phyloP scores from a whole-genome alignment of 2,329 filamentous ascomycete genomes.

The Hypoxylon sp. region DNA sequence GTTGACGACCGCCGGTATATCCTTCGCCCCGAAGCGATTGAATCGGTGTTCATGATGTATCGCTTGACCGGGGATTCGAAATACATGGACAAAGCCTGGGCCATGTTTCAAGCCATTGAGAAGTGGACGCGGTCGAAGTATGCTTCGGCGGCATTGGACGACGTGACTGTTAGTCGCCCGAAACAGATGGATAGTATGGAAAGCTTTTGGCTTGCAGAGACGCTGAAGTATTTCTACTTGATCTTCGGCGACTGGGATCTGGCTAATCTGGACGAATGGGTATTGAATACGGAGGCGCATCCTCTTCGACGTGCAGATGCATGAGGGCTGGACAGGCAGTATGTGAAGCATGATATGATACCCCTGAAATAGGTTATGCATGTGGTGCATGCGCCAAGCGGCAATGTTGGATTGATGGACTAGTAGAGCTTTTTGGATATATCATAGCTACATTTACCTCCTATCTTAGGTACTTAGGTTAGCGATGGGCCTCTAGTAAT shows the following conservation, averaged over 20 bases:
- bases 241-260: slow-evolving; percentile 72
- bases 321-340: slow-evolving; percentile 17
- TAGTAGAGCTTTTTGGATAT: not conserved
- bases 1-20: slow-evolving; percentile 73
- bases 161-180: slow-evolving; percentile 66
- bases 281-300: slow-evolving; percentile 71
- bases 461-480: not conserved
- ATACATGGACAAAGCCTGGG: slow-evolving; percentile 79
- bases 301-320: slow-evolving; percentile 60
- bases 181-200: slow-evolving; percentile 71
- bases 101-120: slow-evolving; percentile 77
- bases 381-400: slow-evolving; percentile 3
- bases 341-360: slow-evolving; percentile 27
- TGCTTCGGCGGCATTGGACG: slow-evolving; percentile 75
- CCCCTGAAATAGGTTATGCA: slow-evolving; percentile 23
- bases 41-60: slow-evolving; percentile 84
- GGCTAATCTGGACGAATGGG: slow-evolving; percentile 73
- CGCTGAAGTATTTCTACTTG: slow-evolving; percentile 77
- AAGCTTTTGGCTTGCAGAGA: slow-evolving; percentile 81
- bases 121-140: slow-evolving; percentile 72
- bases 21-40: slow-evolving; percentile 82
- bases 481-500: not conserved
- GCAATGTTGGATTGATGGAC: slow-evolving; percentile 7
- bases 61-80: slow-evolving; percentile 76
- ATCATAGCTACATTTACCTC: not conserved